A percentile compares a stretch with the other conserved stretches of the same genome.
Conservation (phyloP, 169 alveolate species). For the Plasmodium billcollinsi region DNA sequence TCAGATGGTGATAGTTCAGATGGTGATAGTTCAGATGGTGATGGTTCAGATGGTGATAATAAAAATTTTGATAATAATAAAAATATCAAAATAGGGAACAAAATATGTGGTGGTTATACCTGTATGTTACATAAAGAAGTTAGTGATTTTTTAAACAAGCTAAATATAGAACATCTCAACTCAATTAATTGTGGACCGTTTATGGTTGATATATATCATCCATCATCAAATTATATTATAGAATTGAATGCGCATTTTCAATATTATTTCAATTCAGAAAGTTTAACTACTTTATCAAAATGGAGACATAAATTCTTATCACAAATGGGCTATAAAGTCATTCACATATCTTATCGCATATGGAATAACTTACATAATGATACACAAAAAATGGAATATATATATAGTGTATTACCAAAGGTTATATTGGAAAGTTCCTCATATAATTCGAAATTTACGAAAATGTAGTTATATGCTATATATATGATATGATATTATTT, state of each 20-base stretch:
- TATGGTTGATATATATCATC: conserved; percentile 69
- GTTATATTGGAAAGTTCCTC: conserved; percentile 23
- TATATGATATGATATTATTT: neutral
- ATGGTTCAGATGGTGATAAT: neutral
- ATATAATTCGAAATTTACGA: neutral
- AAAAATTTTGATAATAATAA: neutral
- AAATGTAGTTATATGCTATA: too few species aligned
- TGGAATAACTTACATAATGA: conserved; percentile 83
- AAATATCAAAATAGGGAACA: conserved; percentile 27
- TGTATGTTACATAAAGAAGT: conserved; percentile 62
- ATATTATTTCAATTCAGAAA: conserved; percentile 54
- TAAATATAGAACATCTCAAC: conserved; percentile 58
- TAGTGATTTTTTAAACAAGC: conserved; percentile 29
- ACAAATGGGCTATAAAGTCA: conserved; percentile 84
- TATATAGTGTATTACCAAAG: conserved; percentile 51
- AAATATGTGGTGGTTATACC: conserved; percentile 72
- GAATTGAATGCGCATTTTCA: conserved; percentile 73
- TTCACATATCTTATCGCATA: conserved; percentile 82
- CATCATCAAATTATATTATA: conserved; percentile 53
- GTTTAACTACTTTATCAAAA: conserved; percentile 52
- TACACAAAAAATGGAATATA: conserved; percentile 77
- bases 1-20: neutral
- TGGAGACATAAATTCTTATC: conserved; percentile 85
- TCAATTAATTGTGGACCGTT: conserved; percentile 70
- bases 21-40: neutral